Evolutionary conservation across 768 basidiomycete species (phyloP).

Genomic region (Boletellus ananas): DNA sequence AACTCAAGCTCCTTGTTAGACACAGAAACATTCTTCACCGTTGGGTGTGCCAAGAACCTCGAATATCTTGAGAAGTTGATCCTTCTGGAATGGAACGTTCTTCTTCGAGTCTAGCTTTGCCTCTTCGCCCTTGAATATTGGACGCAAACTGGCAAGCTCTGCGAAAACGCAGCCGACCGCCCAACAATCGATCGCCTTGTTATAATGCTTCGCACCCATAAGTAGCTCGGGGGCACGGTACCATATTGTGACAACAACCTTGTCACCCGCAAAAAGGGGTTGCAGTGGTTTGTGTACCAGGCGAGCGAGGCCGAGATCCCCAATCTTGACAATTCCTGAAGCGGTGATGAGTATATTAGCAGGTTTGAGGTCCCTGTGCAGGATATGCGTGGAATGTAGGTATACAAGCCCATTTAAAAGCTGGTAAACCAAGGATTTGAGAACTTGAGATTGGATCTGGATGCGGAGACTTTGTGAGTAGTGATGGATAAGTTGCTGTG

Average conservation of each 20-base stretch:
- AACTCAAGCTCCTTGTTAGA: background rate
- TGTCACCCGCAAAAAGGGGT: constrained; percentile 88
- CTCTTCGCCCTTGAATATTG: constrained; percentile 99
- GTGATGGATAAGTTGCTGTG: constrained; percentile 97
- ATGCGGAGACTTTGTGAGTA: constrained; percentile 87
- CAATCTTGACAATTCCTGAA: constrained; percentile 89
- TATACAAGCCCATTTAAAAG: constrained; percentile 92
- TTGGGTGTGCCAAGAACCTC: constrained; percentile 90
- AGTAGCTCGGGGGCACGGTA: constrained; percentile 96
- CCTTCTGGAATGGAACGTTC: constrained; percentile 94
- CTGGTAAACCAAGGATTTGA: constrained; percentile 93
- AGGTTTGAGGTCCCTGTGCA: constrained; percentile 97
- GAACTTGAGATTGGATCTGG: constrained; percentile 68
- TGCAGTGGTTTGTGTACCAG: constrained; percentile 90
- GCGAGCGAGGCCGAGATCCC: constrained; percentile 94
- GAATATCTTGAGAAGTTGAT: constrained; percentile 94
- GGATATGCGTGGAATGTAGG: constrained; percentile 90
- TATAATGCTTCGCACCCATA: constrained; percentile 96
- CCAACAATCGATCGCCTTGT: constrained; percentile 96
- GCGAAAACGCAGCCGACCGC: constrained; percentile 98
- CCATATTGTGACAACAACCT: constrained; percentile 99
- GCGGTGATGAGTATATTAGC: constrained; percentile 97
- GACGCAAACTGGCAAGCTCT: constrained; percentile 86
- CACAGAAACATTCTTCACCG: constrained; percentile 39
- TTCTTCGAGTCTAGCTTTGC: constrained; percentile 97